Conservation (phyloP, 495 filamentous ascomycete genomes). For the Penicillium paradoxum region DNA sequence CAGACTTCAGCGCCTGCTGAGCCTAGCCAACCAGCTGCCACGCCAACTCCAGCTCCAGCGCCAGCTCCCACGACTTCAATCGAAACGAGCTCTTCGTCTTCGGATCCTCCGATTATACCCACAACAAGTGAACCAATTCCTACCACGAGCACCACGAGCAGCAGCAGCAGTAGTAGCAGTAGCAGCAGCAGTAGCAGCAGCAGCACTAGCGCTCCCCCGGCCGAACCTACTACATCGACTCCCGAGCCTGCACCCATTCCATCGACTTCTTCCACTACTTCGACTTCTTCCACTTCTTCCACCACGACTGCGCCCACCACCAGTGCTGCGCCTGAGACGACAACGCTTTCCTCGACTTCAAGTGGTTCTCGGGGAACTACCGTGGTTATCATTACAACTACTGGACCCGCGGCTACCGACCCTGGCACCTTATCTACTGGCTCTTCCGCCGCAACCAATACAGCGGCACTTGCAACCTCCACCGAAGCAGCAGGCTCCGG, state of each 20-base stretch:
- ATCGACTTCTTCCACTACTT: conserved; percentile 11
- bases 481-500: conserved; percentile 21
- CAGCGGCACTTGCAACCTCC: conserved; percentile 21
- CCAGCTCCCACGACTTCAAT: conserved; percentile 13
- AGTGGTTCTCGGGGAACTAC: conserved; percentile 15
- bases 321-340: conserved; percentile 7
- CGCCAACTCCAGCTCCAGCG: background rate
- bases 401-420: conserved; percentile 14
- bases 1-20: background rate
- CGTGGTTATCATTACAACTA: conserved; percentile 28
- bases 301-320: conserved; percentile 5
- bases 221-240: conserved; percentile 19
- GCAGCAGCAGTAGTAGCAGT: conserved; percentile 10
- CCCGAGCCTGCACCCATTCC: conserved; percentile 22
- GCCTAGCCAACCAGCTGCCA: background rate
- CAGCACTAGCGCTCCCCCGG: conserved; percentile 17
- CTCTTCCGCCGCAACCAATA: conserved; percentile 26
- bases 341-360: conserved; percentile 10
- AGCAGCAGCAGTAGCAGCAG: too few relatives aligned
- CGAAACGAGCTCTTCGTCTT: background rate
- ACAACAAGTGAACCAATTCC: conserved; percentile 8
- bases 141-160: conserved; percentile 9
- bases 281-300: conserved; percentile 11
- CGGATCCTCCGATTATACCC: conserved; percentile 7
- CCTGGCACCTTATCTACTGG: conserved; percentile 25